Evolutionary conservation across 2,329 filamentous ascomycete species (phyloP), one percentile per base, ranked within the genome.

Genomic region (Septoria linicola): DNA sequence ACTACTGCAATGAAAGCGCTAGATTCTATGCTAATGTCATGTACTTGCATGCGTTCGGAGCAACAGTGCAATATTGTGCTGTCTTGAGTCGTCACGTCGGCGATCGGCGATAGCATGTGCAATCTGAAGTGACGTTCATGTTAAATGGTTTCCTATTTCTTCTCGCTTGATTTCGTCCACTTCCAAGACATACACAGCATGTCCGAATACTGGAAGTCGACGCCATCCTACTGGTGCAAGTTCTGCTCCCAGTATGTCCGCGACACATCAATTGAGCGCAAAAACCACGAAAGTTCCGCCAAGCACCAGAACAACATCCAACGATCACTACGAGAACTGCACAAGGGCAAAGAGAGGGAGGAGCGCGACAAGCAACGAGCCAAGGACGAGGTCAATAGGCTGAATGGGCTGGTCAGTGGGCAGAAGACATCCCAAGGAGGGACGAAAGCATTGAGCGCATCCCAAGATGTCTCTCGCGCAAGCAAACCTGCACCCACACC

Each of bases 181-280:
- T n/a, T n/a, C n/a, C n/a, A n/a, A n/a, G 8, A 14, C 16, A 10
- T 34, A 10, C n/a, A 13, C 37, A 19, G 21, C 27, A 97, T 99
- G 93, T 85, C 93, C 0, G 93, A 97, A 78, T 95, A 96, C 74
- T 97, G 93, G 93, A 97, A 97, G 70, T 96, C 92, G 16, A 96
- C 91, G 27, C 91, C 91, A 4, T 92, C 87, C 68, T 95, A 95
- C 75, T 97, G 91, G 90, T 99, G 93, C 81, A 97, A 97, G 72
- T 89, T 96, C 76, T 99, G 93, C 80, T 82, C 83, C 67, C 82
- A 81, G 67, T 97, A 84, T 72, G 88, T 99, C 42, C 88, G 89
- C 72, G 93, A 99, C 76, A 96, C 91, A 17, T 85, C 89, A 61
- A 83, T 96, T 70, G 91, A 96, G 70, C 87, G 85, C 62, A 80